Evolutionary conservation across 768 basidiomycete genomes (phyloP).

Genomic region (Phaeotremella skinneri): DNA sequence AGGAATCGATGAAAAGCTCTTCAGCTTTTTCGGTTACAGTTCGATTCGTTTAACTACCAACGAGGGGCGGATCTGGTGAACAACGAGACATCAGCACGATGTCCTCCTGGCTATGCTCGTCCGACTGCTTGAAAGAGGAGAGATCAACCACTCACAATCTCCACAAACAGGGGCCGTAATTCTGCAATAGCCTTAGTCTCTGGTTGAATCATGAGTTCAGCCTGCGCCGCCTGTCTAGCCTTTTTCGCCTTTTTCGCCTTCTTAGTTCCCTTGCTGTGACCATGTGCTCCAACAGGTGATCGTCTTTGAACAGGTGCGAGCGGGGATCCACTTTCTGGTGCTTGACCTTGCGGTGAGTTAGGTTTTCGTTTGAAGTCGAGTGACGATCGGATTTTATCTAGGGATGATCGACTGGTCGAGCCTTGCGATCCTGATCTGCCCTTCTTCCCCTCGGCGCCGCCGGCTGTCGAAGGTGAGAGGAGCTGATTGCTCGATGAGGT

Average conservation of each 20-base stretch:
- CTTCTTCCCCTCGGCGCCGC: neutral
- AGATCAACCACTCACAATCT: constrained; percentile 65
- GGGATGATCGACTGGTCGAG: constrained; percentile 16
- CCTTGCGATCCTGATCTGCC: constrained; percentile 17
- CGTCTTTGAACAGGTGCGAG: neutral
- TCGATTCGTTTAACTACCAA: neutral
- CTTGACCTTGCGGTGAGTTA: constrained; percentile 3
- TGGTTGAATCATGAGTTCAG: constrained; percentile 63
- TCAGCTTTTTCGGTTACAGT: neutral
- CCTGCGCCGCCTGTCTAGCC: constrained; percentile 5
- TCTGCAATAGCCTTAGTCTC: constrained; percentile 74
- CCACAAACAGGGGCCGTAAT: constrained; percentile 81
- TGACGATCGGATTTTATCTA: constrained; percentile 29
- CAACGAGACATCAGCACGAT: neutral
- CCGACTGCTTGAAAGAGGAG: neutral
- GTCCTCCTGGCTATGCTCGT: too few species aligned
- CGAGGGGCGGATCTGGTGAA: neutral
- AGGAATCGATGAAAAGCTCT: neutral
- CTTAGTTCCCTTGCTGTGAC: neutral
- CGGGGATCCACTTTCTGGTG: neutral
- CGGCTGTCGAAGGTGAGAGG: neutral
- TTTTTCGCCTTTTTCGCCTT: constrained; percentile 15
- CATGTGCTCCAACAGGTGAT: neutral
- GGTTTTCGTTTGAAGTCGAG: constrained; percentile 23
- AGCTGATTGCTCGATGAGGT: neutral